Evolutionary conservation across 2,329 filamentous ascomycete genomes (phyloP).

Genomic region (Sporothrix globosa): DNA sequence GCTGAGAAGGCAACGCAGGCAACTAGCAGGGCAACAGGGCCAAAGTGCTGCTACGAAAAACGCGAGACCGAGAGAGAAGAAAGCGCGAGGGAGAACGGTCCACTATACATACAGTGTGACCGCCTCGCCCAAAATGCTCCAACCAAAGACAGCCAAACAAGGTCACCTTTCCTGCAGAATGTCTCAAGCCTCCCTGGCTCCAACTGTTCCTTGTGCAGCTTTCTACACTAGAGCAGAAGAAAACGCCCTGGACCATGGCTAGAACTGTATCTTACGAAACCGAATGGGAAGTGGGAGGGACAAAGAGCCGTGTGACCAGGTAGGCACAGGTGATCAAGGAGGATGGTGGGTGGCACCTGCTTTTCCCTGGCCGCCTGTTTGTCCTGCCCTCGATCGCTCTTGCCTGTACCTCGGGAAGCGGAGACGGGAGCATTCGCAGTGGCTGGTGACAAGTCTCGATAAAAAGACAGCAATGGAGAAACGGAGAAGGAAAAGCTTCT

Average conservation of each 20-base stretch:
- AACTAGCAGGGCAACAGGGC: slow-evolving; percentile 18
- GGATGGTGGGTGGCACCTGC: slow-evolving; percentile 25
- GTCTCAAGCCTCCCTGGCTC: neutral
- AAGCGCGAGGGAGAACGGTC: neutral
- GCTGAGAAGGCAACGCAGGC: slow-evolving; percentile 13
- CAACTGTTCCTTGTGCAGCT: neutral
- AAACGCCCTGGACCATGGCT: neutral
- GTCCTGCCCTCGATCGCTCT: neutral
- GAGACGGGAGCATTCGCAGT: neutral
- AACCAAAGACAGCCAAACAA: neutral
- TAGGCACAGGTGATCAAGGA: slow-evolving; percentile 22
- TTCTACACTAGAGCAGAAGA: neutral
- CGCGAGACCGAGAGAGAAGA: slow-evolving; percentile 12
- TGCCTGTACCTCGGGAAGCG: neutral
- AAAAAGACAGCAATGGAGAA: no score
- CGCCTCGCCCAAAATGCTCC: neutral
- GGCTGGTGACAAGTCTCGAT: neutral
- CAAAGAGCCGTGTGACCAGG: slow-evolving; percentile 26
- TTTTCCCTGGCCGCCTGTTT: neutral
- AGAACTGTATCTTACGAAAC: neutral
- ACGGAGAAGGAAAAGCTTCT: neutral
- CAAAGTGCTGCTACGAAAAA: neutral
- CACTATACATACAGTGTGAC: neutral
- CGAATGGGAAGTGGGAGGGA: neutral
- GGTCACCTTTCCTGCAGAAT: slow-evolving; percentile 24